Percentiles rank a stretch among this genome's conserved stretches.
Conservation (phyloP, 1,139 yeast species). For the Kluyveromyces marxianus region DNA sequence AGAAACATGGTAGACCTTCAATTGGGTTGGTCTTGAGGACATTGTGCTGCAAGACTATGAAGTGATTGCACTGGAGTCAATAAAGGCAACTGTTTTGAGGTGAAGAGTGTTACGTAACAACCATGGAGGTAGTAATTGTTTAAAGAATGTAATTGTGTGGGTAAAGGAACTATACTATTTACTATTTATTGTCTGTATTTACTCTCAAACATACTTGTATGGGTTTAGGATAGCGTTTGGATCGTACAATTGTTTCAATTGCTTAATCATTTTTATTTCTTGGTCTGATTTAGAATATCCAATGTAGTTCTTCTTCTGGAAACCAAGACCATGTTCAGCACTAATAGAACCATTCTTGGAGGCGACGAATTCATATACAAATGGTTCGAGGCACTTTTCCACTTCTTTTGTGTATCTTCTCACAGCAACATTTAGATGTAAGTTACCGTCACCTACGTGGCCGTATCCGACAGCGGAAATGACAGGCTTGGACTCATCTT, state of each 20-base stretch:
- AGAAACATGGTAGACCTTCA: not conserved
- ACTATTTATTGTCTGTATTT: not conserved
- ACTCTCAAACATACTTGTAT: slow-evolving; percentile 55
- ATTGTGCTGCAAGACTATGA: too few relatives aligned
- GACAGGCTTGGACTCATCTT: slow-evolving; percentile 66
- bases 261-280: slow-evolving; percentile 64
- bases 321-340: slow-evolving; percentile 93
- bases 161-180: not conserved
- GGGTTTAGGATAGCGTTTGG: slow-evolving; percentile 88
- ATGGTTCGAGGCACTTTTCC: slow-evolving; percentile 76
- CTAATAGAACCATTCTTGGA: slow-evolving; percentile 74
- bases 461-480: slow-evolving; percentile 88
- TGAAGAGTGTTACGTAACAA: not conserved
- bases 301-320: slow-evolving; percentile 82
- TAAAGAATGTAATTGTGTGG: not conserved
- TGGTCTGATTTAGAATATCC: slow-evolving; percentile 68
- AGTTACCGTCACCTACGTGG: slow-evolving; percentile 89
- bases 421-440: slow-evolving; percentile 82
- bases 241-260: slow-evolving; percentile 65
- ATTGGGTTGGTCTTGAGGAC: too few relatives aligned
- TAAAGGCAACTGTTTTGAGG: not conserved
- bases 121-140: not conserved
- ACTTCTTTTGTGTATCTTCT: slow-evolving; percentile 67
- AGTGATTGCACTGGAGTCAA: not conserved
- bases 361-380: slow-evolving; percentile 81